Evolutionary conservation across 1,139 yeast species (phyloP).

Genomic region (Protomyces arabidopsidicola): DNA sequence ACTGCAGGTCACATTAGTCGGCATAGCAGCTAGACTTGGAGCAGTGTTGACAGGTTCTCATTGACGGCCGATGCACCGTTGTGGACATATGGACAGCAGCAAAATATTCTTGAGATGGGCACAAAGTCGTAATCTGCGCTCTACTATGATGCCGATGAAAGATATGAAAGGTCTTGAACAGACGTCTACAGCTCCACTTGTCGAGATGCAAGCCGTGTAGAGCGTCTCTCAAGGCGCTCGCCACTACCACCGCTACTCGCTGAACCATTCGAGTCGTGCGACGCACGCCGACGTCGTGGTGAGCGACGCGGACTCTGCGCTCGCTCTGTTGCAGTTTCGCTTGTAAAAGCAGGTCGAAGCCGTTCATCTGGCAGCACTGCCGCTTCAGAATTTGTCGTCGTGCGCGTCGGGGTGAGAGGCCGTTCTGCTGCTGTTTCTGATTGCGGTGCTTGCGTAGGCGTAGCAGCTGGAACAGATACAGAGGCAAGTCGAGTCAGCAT

Average conservation of each 20-base stretch:
- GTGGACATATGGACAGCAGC: too few relatives aligned
- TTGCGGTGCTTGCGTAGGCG: background rate
- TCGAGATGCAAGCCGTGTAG: background rate
- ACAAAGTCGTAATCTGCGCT: too few relatives aligned
- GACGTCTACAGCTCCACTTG: background rate
- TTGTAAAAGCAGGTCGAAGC: background rate
- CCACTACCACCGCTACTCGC: background rate
- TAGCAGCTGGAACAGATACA: background rate
- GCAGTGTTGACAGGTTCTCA: too few relatives aligned
- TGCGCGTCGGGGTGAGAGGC: background rate
- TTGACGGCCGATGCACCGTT: too few relatives aligned
- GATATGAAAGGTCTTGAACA: too few relatives aligned
- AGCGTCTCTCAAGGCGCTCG: background rate
- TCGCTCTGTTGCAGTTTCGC: background rate
- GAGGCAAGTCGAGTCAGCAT: conserved; percentile 13
- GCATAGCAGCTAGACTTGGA: too few relatives aligned
- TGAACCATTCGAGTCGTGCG: background rate
- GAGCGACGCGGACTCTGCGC: background rate
- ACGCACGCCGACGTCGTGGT: background rate
- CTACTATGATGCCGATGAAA: too few relatives aligned
- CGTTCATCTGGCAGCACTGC: background rate
- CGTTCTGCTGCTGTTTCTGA: background rate
- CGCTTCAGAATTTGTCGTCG: background rate
- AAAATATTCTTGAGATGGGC: too few relatives aligned
- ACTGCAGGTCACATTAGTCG: conserved; percentile 42